Conservation (phyloP, 257 asterid species). For the Voacanga thouarsii region DNA sequence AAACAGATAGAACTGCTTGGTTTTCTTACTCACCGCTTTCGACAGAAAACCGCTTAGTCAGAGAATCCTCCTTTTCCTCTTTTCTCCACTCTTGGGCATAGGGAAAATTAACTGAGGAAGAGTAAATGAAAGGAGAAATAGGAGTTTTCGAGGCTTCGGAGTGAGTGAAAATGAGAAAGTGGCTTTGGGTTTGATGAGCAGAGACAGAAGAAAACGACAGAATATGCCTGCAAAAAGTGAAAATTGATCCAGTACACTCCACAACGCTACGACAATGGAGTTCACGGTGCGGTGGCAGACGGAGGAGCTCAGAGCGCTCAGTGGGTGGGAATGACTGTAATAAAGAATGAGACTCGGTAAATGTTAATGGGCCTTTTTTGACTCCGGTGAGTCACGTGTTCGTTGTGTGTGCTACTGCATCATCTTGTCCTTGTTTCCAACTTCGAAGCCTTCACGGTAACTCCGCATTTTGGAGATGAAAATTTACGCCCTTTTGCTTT, state of each 20-base stretch:
- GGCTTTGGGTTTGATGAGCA: slow-evolving; percentile 16
- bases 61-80: not conserved
- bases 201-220: slow-evolving; percentile 5
- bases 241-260: not conserved
- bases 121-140: not conserved
- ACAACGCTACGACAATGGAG: not conserved
- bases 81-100: not conserved
- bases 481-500: no score
- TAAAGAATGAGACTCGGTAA: not conserved
- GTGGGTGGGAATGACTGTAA: not conserved
- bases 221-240: not conserved
- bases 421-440: no score
- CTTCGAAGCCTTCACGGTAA: no score
- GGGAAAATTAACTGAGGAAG: not conserved
- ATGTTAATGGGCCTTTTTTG: not conserved
- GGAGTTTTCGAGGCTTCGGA: not conserved
- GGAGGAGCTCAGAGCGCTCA: not conserved
- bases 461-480: no score
- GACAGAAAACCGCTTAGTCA: not conserved
- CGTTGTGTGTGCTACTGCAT: not conserved
- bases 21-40: not conserved
- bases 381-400: not conserved
- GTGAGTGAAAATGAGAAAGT: not conserved
- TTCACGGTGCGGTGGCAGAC: not conserved
- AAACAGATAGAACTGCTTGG: no score